Evolutionary conservation across 495 filamentous ascomycete genomes (phyloP).

Genomic region (Aspergillus egyptiacus): DNA sequence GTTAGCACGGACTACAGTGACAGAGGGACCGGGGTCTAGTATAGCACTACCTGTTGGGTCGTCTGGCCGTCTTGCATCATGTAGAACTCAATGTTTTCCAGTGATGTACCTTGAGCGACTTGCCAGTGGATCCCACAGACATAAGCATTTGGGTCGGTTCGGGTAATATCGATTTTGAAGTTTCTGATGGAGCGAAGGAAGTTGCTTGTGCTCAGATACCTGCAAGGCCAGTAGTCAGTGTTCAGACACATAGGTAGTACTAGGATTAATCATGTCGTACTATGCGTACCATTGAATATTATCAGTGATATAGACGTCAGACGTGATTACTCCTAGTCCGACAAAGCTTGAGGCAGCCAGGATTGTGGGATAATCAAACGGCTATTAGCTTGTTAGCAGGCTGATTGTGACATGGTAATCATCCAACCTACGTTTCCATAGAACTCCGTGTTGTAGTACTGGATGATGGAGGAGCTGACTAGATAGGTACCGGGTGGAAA

Average conservation of each 20-base stretch:
- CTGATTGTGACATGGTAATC: no score
- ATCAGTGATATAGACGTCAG: slow-evolving; percentile 74
- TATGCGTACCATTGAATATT: slow-evolving; percentile 37
- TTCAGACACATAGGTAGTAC: background rate
- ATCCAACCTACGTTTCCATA: no score
- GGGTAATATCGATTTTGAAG: slow-evolving; percentile 30
- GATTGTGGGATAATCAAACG: slow-evolving; percentile 48
- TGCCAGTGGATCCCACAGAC: slow-evolving; percentile 36
- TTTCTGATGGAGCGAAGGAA: slow-evolving; percentile 34
- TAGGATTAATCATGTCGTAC: background rate
- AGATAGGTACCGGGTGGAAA: slow-evolving; percentile 59
- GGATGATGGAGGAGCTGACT: slow-evolving; percentile 51
- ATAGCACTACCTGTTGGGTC: slow-evolving; percentile 24
- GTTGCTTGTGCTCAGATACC: slow-evolving; percentile 36
- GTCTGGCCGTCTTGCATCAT: slow-evolving; percentile 31
- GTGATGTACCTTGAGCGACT: slow-evolving; percentile 32
- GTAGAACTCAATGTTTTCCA: slow-evolving; percentile 48
- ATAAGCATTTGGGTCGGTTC: slow-evolving; percentile 15
- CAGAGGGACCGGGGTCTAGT: background rate
- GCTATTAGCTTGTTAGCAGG: slow-evolving; percentile 20
- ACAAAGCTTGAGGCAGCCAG: slow-evolving; percentile 54
- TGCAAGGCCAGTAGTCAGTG: background rate
- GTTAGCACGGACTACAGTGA: no score
- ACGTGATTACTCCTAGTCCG: slow-evolving; percentile 55
- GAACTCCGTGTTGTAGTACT: slow-evolving; percentile 62